Evolutionary conservation across 2,329 filamentous ascomycete species (phyloP).

Genomic region (Stagonosporopsis rhizophila): DNA sequence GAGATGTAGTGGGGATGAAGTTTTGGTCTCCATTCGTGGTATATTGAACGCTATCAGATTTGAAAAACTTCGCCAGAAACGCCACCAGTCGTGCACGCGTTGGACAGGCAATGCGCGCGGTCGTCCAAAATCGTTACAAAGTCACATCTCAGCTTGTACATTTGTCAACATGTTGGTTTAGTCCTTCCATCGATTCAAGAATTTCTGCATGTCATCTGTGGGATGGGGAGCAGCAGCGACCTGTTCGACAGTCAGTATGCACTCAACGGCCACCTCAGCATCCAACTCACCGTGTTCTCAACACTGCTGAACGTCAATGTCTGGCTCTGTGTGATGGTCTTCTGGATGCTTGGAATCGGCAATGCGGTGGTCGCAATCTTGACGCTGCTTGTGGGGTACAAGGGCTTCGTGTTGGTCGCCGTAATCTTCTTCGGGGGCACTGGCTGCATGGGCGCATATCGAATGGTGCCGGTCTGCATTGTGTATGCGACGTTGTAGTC

Average conservation of each 20-base stretch:
- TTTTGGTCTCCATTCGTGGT: conserved; percentile 1
- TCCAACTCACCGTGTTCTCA: conserved; percentile 64
- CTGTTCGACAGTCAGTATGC: conserved; percentile 48
- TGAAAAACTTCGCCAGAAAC: neutral
- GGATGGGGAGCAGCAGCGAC: conserved; percentile 61
- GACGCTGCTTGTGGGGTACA: conserved; percentile 64
- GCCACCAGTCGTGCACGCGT: neutral
- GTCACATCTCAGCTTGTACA: neutral
- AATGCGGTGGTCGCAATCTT: conserved; percentile 60
- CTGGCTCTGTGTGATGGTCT: conserved; percentile 60
- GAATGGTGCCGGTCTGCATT: conserved; percentile 63
- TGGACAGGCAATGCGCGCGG: neutral
- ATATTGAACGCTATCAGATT: conserved; percentile 17
- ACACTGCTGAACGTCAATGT: conserved; percentile 60
- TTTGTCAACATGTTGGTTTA: conserved; percentile 34
- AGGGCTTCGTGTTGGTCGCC: conserved; percentile 56
- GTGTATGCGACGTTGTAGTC: conserved; percentile 59
- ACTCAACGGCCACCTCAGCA: neutral
- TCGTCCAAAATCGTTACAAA: neutral
- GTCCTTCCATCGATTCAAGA: conserved; percentile 66
- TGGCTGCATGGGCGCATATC: conserved; percentile 68
- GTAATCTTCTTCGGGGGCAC: conserved; percentile 67
- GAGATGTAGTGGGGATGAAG: neutral
- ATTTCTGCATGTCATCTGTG: conserved; percentile 63
- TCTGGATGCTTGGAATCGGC: conserved; percentile 53